phyloP scores from a whole-genome alignment of 352 stramenopile genomes.

The Phytophthora capsici region DNA sequence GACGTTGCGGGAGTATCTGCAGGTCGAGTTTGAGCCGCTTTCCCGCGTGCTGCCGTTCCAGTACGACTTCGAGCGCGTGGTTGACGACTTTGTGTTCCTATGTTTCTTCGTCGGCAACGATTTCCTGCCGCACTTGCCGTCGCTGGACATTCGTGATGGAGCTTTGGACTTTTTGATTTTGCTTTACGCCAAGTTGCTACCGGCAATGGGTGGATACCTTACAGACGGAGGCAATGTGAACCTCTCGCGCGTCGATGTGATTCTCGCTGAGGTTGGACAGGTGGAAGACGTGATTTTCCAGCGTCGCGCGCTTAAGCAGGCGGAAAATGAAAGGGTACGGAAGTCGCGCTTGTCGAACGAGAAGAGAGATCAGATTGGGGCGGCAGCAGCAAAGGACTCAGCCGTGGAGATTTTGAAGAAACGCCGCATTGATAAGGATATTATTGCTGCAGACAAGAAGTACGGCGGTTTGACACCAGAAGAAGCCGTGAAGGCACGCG shows the following conservation, averaged over 20 bases:
- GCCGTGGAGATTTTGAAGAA: constrained; percentile 86
- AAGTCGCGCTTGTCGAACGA: constrained; percentile 73
- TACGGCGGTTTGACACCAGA: constrained; percentile 68
- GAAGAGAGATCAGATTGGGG: constrained; percentile 76
- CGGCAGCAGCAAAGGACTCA: constrained; percentile 64
- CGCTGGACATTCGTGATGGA: constrained; percentile 98
- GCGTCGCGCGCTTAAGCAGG: constrained; percentile 82
- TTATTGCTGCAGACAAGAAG: constrained; percentile 74
- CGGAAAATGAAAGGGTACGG: constrained; percentile 73
- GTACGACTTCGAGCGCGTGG: constrained; percentile 97
- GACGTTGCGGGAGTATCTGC: constrained; percentile 94
- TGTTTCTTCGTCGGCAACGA: constrained; percentile 99
- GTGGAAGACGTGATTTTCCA: constrained; percentile 98
- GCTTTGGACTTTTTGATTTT: constrained; percentile 98
- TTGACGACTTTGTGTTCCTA: constrained; percentile 99
- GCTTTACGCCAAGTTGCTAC: constrained; percentile 93
- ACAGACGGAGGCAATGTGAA: constrained; percentile 96
- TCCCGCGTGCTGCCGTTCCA: constrained; percentile 88
- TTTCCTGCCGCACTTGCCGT: constrained; percentile 98
- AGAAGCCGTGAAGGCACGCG: constrained; percentile 81
- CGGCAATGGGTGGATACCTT: constrained; percentile 94
- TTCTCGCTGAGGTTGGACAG: constrained; percentile 95
- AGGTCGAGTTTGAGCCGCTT: constrained; percentile 93
- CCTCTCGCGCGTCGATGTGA: constrained; percentile 95
- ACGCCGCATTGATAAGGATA: constrained; percentile 64